Percentiles rank a stretch among this genome's conserved stretches.
Conservation (phyloP, 805 yeast species). For the Lipomyces japonicus region DNA sequence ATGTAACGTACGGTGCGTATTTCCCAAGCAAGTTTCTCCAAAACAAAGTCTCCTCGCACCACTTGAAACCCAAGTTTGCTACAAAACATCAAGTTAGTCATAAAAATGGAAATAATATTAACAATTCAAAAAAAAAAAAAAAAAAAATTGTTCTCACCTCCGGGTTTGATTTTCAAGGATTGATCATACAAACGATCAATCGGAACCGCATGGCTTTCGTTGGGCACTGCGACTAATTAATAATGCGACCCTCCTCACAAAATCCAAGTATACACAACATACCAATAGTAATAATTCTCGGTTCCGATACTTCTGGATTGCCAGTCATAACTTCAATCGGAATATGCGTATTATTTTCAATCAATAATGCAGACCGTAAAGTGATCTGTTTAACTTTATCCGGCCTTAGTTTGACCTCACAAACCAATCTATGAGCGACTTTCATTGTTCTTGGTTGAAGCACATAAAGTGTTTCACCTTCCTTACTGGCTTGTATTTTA, state of each 20-base stretch:
- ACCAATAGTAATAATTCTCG: slow-evolving; percentile 41
- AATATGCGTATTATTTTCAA: slow-evolving; percentile 66
- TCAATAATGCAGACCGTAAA: slow-evolving; percentile 69
- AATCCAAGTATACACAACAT: neutral
- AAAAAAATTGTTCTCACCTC: slow-evolving; percentile 2
- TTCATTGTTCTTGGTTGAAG: slow-evolving; percentile 58
- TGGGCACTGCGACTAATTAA: slow-evolving; percentile 42
- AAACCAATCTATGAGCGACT: slow-evolving; percentile 68
- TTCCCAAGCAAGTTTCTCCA: slow-evolving; percentile 60
- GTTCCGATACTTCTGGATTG: slow-evolving; percentile 37
- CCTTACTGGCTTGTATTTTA: slow-evolving; percentile 65
- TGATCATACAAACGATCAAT: slow-evolving; percentile 62
- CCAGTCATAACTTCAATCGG: slow-evolving; percentile 46
- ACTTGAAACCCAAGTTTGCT: slow-evolving; percentile 46
- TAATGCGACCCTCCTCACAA: neutral
- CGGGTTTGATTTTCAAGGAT: slow-evolving; percentile 59
- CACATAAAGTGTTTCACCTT: slow-evolving; percentile 75
- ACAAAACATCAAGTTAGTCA: no score
- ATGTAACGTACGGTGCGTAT: slow-evolving; percentile 54
- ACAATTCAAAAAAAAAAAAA: no score
- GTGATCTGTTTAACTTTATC: slow-evolving; percentile 76
- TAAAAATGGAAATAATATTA: neutral
- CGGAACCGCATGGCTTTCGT: slow-evolving; percentile 64
- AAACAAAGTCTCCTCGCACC: slow-evolving; percentile 59
- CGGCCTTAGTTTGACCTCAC: slow-evolving; percentile 64